Base-by-base conservation (phyloP, 202 grass and related monocot genomes). In the Eragrostis tef region DNA sequence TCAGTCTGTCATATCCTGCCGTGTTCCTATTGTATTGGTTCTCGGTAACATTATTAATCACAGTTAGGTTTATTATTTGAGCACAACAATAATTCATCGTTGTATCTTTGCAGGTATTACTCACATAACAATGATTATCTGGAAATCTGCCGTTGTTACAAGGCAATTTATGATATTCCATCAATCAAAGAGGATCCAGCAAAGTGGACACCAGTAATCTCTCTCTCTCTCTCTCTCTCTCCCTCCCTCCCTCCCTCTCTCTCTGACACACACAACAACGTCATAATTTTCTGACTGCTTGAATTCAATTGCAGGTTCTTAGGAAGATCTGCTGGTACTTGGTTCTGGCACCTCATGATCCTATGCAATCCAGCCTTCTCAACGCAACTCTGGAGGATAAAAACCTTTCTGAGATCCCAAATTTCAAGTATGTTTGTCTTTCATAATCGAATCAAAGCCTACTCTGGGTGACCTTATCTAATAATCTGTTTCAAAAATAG, bases 281-380 rank as follows among this genome's bases (percentile, higher is more conserved):
- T 29, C 49, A 6, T 65, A 19, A 42, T 63, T 19, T 50, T 75
- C 70, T 86, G 71, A 26, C 39, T 79, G 24, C 50, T 66, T 52
- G 43, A 49, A 66, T 66, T 75, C 15, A 29, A 16, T 75, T 83
- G 7, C 86, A 98, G 95, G 87, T 98, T 52, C 87, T 98, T 78
- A 91, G 95, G 74, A 95, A 95, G 73, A 98, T 98, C 43, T 98
- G 95, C 64, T 98, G 95, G 95, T 93, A 93, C 66, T 43, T 98
- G 49, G 92, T 98, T 16, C 27, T 98, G 12, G 36, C 95, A 20
- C 95, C 95, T 15, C 92, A 95, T 81, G 90, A 93, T 63, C 92
- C 95, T 0, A 91, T 98, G 95, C 95, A 98, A 72, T 95, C 95
- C 0, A 98, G 95, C 24, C 95, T 98, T 85, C 95, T 98, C 11